Evolutionary conservation across 2,329 filamentous ascomycete genomes (phyloP).

Genomic region (Epicoccum sorghinum): DNA sequence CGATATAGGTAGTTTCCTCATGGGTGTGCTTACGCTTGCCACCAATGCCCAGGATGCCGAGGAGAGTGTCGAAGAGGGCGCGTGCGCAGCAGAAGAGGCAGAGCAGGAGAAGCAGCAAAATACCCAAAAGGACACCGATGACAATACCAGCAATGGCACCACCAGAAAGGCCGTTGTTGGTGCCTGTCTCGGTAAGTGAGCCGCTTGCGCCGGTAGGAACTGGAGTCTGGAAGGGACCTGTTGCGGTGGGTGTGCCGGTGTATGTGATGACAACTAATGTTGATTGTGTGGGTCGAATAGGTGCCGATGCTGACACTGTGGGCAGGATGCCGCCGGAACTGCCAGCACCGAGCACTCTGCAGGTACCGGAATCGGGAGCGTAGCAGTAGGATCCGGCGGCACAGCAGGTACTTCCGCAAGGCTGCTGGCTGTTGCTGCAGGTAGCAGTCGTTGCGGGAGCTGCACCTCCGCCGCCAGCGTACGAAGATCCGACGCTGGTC

Average conservation of each 20-base stretch:
- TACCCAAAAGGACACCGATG: slow-evolving; percentile 71
- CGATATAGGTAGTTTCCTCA: slow-evolving; percentile 68
- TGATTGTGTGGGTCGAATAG: slow-evolving; percentile 57
- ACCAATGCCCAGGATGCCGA: slow-evolving; percentile 67
- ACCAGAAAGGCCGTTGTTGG: slow-evolving; percentile 60
- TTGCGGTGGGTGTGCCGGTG: slow-evolving; percentile 54
- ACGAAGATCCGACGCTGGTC: slow-evolving; percentile 60
- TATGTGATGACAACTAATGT: slow-evolving; percentile 59
- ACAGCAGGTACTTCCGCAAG: slow-evolving; percentile 75
- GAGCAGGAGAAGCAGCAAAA: slow-evolving; percentile 70
- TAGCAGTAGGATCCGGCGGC: slow-evolving; percentile 70
- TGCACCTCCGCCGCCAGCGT: slow-evolving; percentile 21
- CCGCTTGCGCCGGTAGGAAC: slow-evolving; percentile 60
- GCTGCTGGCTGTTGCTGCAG: slow-evolving; percentile 61
- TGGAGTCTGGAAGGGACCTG: slow-evolving; percentile 57
- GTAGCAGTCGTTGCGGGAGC: slow-evolving; percentile 28
- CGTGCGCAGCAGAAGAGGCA: slow-evolving; percentile 73
- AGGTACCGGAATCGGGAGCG: slow-evolving; percentile 59
- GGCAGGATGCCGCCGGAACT: slow-evolving; percentile 51
- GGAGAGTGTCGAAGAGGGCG: slow-evolving; percentile 62
- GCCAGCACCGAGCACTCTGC: slow-evolving; percentile 60
- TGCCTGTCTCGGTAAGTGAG: slow-evolving; percentile 38
- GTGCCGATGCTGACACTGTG: slow-evolving; percentile 56
- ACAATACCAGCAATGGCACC: slow-evolving; percentile 84
- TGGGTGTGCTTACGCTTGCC: slow-evolving; percentile 54